Base-by-base conservation (phyloP, 2,329 filamentous ascomycete species). In the Tolypocladium nubicola region DNA sequence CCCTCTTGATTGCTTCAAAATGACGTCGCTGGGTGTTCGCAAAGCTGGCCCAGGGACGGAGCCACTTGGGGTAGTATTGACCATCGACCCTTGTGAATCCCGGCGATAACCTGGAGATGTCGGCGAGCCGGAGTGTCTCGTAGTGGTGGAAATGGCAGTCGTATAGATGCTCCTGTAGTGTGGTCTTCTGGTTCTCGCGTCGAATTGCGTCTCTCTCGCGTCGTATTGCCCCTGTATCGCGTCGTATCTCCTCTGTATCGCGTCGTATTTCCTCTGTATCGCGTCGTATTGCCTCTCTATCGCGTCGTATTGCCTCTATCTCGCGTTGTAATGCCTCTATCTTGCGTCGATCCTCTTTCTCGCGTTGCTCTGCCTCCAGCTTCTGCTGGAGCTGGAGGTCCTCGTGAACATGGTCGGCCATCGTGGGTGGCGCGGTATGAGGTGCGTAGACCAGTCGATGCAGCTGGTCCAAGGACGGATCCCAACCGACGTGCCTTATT, bases 11-110 rank as follows among this genome's bases (percentile, higher is more conserved):
- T 8, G 41, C 52, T 16, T 60, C 57, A 45, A 61, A 63, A 19
- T 63, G 58, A 26, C 4, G 23, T 26, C 23, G 23, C 19, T 59
- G 52, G 50, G 14, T 38, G 33, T 39, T 53, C 19, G 50, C 13
- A 41, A 64, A 62, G 35, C 54, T 33, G 38, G 26, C 53, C 62
- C 61, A 64, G 41, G 56, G 61, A 53, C 57, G 58, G 55, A 64
- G 61, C 56, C 57, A 58, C 55, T 54, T 60, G 11, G 62, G 62
- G 50, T 64, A 64, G 54, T 55, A 62, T 57, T 64, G 62, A 21
- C 58, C 58, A 5, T 61, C 58, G 39, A 63, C 62, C 47, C 54
- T 59, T 8, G 59, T 59, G 30, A 56, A 50, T 21, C 60, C 61
- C 13, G 53, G 56, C 9, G 54, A 56, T 19, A 11, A 39, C 50